Evolutionary conservation across 352 stramenopile genomes (phyloP), one percentile per base, ranked within the genome.

Genomic region (Globisporangium irregulare): DNA sequence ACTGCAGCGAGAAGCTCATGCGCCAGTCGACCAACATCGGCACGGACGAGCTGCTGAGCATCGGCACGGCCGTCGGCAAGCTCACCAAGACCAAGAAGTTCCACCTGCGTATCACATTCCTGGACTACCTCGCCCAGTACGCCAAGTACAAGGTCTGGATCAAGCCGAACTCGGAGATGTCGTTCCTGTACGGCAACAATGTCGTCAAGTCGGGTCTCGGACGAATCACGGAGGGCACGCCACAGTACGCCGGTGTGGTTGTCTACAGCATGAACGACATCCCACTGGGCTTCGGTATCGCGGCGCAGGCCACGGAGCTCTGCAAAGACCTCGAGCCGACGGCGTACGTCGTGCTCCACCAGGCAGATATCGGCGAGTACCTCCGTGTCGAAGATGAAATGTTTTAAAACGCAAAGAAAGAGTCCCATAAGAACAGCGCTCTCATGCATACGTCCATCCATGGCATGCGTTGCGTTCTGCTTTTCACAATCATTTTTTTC

Each of bases 141-240:
- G 96, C 97, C 66, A 98, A 99, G 86, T 98, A 99, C 91, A 99
- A 99, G 79, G 98, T 99, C 32, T 99, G 98, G 98, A 97, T 99
- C 60, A 99, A 99, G 84, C 94, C 97, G 29, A 98, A 97, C 79
- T 97, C 97, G 68, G 98, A 99, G 87, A 99, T 99, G 97, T 97
- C 89, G 15, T 99, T 99, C 83, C 79, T 99, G 27, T 99, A 99
- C 76, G 98, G 98, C 68, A 99, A 99, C 82, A 97, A 99, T 81
- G 90, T 99, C 14, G 92, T 98, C 67, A 99, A 99, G 85, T 97
- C 90, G 32, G 97, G 97, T 62, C 84, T 99, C 34, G 97, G 92
- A 32, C 86, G 97, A 56, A 99, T 99, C 82, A 99, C 97, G 36
- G 98, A 99, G 69, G 90, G 86, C 62, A 99, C 93, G 59, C 97